These are phyloP conservation scores for Paramecium primaurelia DNA, from an alignment of 73 alveolate genomes.

Conservation along the genomic window DNA sequence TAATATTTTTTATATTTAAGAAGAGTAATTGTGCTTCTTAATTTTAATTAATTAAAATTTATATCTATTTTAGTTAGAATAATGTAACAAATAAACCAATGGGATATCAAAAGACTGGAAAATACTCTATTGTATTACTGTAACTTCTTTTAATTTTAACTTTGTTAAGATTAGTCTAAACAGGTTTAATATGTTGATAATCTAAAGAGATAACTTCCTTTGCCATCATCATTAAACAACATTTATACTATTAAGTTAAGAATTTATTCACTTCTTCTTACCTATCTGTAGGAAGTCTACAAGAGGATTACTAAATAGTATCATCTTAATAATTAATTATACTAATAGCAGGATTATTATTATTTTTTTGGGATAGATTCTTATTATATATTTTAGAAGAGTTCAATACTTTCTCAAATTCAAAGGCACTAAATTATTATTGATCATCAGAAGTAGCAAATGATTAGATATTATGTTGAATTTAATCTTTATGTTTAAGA, in stretches of 20 bases:
- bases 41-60: neutral
- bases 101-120: neutral
- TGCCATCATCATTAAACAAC: neutral
- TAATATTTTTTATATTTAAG: no score
- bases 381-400: neutral
- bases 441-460: neutral
- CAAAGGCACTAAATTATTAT: neutral
- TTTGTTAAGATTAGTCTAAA: neutral
- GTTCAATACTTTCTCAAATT: conserved; percentile 25
- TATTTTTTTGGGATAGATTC: neutral
- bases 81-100: neutral
- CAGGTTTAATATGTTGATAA: neutral
- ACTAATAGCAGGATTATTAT: neutral
- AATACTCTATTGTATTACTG: neutral
- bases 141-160: neutral
- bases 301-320: neutral
- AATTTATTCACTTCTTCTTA: neutral
- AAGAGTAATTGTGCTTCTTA: neutral
- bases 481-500: conserved; percentile 18
- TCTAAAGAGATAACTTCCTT: neutral
- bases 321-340: conserved; percentile 44
- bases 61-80: neutral
- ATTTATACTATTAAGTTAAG: neutral
- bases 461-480: neutral
- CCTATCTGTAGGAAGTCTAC: conserved; percentile 32